Percentiles rank a stretch among this genome's conserved stretches.
Evolutionary conservation across 176 grass and related monocot species (phyloP).

Genomic region (Alopecurus myosuroides): DNA sequence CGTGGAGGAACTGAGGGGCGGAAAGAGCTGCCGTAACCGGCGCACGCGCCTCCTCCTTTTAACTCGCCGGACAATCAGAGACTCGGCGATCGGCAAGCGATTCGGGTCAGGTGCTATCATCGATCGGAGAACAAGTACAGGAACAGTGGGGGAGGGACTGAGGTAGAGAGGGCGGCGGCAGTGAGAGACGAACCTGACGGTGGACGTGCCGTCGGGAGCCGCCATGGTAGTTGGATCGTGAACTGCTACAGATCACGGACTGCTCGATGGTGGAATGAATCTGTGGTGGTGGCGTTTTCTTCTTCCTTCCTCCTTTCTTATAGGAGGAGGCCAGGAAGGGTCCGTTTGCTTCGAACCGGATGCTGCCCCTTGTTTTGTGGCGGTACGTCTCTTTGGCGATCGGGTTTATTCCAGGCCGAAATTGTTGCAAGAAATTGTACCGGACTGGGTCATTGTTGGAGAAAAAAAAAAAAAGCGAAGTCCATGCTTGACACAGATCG

Average conservation of each 20-base stretch:
- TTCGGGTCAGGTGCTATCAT: no score
- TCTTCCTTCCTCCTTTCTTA: background rate
- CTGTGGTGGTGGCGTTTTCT: background rate
- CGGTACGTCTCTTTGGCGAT: background rate
- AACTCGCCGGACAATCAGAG: no score
- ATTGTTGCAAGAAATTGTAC: background rate
- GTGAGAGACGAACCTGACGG: background rate
- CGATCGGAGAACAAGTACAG: background rate
- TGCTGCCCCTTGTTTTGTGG: background rate
- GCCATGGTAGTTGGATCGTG: background rate
- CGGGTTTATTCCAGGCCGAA: background rate
- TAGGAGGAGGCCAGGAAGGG: background rate
- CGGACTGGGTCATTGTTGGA: no score
- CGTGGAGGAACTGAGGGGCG: background rate
- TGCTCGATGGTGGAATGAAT: background rate
- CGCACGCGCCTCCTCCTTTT: no score
- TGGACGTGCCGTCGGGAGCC: background rate
- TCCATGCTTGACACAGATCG: no score
- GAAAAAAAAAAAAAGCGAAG: no score
- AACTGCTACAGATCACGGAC: background rate
- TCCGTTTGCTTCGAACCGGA: background rate
- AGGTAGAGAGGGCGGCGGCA: background rate
- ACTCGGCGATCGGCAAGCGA: no score
- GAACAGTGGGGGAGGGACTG: no score
- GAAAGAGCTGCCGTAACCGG: no score